Percentiles rank a stretch among this genome's conserved stretches.
phyloP scores from a whole-genome alignment of 1,284 basidiomycete genomes.

The Mycena sp. region DNA sequence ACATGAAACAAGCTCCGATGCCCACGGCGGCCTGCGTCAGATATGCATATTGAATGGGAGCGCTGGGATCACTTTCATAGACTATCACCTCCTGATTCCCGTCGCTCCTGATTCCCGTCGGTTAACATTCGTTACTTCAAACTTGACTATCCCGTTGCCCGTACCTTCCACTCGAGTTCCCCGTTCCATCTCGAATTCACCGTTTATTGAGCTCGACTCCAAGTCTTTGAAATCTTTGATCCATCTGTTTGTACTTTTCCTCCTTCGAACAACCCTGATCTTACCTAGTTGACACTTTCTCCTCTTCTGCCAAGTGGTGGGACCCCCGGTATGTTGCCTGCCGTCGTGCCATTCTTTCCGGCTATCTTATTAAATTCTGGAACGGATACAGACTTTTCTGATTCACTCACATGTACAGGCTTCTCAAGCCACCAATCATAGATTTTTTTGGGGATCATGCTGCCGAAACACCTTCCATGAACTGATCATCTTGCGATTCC shows the following conservation, averaged over 20 bases:
- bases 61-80: too few species aligned
- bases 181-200: background rate
- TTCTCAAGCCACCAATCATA: slow-evolving; percentile 23
- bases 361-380: slow-evolving; percentile 3
- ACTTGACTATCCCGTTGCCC: too few species aligned
- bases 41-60: too few species aligned
- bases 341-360: background rate
- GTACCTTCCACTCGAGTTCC: background rate
- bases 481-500: background rate
- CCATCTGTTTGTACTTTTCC: too few species aligned
- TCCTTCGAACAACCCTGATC: too few species aligned
- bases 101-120: background rate
- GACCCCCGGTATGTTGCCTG: background rate
- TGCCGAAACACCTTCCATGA: background rate
- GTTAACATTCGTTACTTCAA: too few species aligned
- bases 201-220: too few species aligned
- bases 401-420: slow-evolving; percentile 9
- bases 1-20: background rate
- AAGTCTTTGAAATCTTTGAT: too few species aligned
- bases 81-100: background rate
- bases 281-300: background rate
- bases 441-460: slow-evolving; percentile 10
- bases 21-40: too few species aligned
- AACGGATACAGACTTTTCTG: slow-evolving; percentile 21
- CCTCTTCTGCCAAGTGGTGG: background rate